Percentiles rank a stretch among this genome's conserved stretches.
Evolutionary conservation across 306 rosid species (phyloP).

Genomic region (Lupinus albus): DNA sequence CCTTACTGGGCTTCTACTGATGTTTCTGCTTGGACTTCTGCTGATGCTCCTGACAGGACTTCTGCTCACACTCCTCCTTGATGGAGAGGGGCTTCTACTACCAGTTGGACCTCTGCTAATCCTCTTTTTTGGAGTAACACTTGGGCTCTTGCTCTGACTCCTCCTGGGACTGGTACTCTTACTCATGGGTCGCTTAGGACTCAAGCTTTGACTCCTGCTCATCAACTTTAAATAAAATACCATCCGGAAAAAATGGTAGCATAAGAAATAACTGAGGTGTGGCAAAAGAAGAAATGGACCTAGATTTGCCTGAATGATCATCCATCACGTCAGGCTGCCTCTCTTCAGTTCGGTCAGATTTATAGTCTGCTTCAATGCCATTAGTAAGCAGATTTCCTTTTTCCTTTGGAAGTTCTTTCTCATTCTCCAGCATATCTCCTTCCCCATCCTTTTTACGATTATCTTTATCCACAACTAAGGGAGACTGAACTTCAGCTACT

Average conservation of each 20-base stretch:
- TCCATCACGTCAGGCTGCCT: constrained; percentile 83
- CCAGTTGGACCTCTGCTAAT: constrained; percentile 56
- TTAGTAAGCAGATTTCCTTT: constrained; percentile 72
- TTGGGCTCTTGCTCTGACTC: constrained; percentile 66
- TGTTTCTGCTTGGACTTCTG: constrained; percentile 46
- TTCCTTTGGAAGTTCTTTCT: constrained; percentile 56
- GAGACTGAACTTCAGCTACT: constrained; percentile 51
- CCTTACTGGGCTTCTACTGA: constrained; percentile 53
- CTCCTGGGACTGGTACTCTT: constrained; percentile 87
- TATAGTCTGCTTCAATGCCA: constrained; percentile 57
- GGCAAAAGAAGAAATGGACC: constrained; percentile 73
- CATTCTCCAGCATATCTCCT: constrained; percentile 47
- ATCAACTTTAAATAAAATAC: constrained; percentile 73
- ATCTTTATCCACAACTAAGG: constrained; percentile 43
- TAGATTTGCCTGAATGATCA: constrained; percentile 84
- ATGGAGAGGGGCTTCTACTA: constrained; percentile 64
- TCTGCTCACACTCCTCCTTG: constrained; percentile 60
- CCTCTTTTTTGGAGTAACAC: constrained; percentile 55
- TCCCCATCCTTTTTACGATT: constrained; percentile 51
- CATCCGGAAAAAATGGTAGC: constrained; percentile 50
- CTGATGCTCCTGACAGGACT: constrained; percentile 60
- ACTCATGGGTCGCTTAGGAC: constrained; percentile 83
- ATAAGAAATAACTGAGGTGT: constrained; percentile 70
- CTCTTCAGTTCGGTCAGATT: constrained; percentile 65
- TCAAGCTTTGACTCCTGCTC: constrained; percentile 94